Percentiles rank a stretch among this genome's conserved stretches.
These are phyloP conservation scores for Coriaria nepalensis DNA, from an alignment of 306 rosid species.

Conservation along the genomic window DNA sequence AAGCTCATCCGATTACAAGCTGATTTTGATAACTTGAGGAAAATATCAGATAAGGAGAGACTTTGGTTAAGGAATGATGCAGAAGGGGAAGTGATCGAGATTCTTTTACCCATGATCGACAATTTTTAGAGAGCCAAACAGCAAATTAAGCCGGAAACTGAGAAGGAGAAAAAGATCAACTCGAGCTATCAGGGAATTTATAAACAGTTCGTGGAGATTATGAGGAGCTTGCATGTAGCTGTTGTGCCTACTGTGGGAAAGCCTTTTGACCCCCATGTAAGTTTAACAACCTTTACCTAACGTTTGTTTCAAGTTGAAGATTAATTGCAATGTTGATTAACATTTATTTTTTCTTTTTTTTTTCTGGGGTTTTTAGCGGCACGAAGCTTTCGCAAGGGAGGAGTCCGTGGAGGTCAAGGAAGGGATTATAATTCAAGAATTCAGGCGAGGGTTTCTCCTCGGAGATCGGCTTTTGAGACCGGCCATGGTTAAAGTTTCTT, in stretches of 20 bases:
- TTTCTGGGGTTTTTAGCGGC: conserved; percentile 28
- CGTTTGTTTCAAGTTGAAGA: no score
- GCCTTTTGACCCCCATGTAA: conserved; percentile 83
- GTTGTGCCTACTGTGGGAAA: conserved; percentile 63
- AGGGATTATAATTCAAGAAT: conserved; percentile 61
- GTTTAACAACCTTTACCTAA: conserved; percentile 6
- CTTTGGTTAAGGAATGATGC: conserved; percentile 37
- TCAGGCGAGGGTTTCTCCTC: conserved; percentile 66
- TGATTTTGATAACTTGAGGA: conserved; percentile 87
- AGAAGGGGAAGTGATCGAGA: conserved; percentile 53
- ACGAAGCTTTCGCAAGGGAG: conserved; percentile 83
- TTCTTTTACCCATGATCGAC: conserved; percentile 78
- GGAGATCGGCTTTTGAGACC: conserved; percentile 70
- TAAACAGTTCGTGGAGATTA: conserved; percentile 76
- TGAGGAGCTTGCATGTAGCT: conserved; percentile 65
- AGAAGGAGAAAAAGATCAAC: conserved; percentile 67
- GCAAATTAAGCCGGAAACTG: conserved; percentile 49
- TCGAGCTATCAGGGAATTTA: conserved; percentile 86
- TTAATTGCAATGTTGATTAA: no score
- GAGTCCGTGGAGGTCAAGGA: conserved; percentile 61
- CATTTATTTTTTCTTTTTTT: not conserved
- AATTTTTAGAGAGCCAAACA: conserved; percentile 69
- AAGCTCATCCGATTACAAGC: conserved; percentile 64
- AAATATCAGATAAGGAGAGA: conserved; percentile 57
- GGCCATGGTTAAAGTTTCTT: conserved; percentile 73